Conservation (phyloP, 352 stramenopile genomes). For the Globisporangium paddicum region DNA sequence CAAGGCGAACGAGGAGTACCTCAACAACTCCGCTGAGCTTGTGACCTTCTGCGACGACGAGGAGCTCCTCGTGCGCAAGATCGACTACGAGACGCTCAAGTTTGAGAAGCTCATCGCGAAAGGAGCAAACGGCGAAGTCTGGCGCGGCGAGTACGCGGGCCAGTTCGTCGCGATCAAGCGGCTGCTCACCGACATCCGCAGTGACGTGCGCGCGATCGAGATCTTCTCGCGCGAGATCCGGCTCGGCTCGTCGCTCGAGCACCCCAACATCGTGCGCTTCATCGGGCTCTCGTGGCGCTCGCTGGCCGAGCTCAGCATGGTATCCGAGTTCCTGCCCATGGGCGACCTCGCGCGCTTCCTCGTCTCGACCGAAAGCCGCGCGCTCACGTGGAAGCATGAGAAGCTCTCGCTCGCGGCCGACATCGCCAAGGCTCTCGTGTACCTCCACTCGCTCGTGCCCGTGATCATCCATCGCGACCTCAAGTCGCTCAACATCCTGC, state of each 20-base stretch:
- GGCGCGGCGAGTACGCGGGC: conserved; percentile 32
- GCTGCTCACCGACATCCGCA: conserved; percentile 42
- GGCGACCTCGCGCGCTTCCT: conserved; percentile 53
- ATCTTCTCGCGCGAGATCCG: conserved; percentile 54
- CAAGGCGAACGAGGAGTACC: conserved; percentile 9
- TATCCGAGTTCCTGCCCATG: conserved; percentile 57
- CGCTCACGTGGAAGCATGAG: conserved; percentile 34
- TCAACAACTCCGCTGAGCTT: conserved; percentile 26
- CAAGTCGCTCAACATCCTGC: conserved; percentile 59
- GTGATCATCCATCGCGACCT: too few relatives aligned
- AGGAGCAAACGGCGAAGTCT: conserved; percentile 61
- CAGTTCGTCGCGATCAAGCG: conserved; percentile 59
- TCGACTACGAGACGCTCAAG: conserved; percentile 30
- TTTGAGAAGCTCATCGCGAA: conserved; percentile 40
- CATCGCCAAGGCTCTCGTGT: conserved; percentile 55
- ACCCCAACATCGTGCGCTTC: conserved; percentile 70
- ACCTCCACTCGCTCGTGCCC: conserved; percentile 50
- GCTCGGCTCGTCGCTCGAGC: conserved; percentile 36
- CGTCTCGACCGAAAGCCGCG: conserved; percentile 27
- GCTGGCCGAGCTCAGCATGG: conserved; percentile 45
- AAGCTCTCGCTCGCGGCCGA: conserved; percentile 59
- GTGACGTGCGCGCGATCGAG: conserved; percentile 32
- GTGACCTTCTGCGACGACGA: conserved; percentile 30
- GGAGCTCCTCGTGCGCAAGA: conserved; percentile 42
- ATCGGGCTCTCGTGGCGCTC: conserved; percentile 53